phyloP scores from a whole-genome alignment of 495 filamentous ascomycete genomes.

The Penicillium canariense region DNA sequence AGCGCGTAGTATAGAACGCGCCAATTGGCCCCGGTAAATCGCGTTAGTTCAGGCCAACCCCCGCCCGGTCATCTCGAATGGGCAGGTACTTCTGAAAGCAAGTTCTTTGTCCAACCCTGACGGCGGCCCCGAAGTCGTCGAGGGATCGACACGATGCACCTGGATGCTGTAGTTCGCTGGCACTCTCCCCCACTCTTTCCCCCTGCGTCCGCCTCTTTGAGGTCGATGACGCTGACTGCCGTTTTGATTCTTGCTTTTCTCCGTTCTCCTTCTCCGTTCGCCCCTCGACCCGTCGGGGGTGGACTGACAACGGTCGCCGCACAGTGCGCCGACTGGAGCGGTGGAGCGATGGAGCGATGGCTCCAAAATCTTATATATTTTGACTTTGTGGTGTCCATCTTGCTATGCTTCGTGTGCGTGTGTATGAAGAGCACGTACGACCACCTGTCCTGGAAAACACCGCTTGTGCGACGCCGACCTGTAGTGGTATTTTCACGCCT shows the following conservation, averaged over 20 bases:
- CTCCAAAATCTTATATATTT: conserved; percentile 3
- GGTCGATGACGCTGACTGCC: background rate
- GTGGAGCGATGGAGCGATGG: background rate
- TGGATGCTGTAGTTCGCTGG: background rate
- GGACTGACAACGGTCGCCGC: background rate
- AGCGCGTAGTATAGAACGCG: background rate
- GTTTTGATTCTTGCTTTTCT: background rate
- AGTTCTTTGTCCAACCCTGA: background rate
- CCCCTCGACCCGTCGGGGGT: background rate
- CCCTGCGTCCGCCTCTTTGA: conserved; percentile 3
- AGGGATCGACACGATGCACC: background rate
- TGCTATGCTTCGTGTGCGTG: background rate
- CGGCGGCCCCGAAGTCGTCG: background rate
- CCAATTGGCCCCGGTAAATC: background rate
- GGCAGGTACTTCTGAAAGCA: background rate
- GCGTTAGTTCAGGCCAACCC: background rate
- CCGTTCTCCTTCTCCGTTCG: background rate
- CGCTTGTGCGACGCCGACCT: too few species aligned
- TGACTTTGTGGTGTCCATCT: conserved; percentile 1
- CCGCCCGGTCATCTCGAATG: background rate
- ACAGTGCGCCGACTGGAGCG: background rate
- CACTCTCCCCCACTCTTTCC: background rate
- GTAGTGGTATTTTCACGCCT: too few species aligned
- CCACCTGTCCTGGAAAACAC: background rate
- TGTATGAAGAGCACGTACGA: background rate